Evolutionary conservation across 192 early-diverging fungal genomes (phyloP).

Genomic region (Rhizophagus clarus): DNA sequence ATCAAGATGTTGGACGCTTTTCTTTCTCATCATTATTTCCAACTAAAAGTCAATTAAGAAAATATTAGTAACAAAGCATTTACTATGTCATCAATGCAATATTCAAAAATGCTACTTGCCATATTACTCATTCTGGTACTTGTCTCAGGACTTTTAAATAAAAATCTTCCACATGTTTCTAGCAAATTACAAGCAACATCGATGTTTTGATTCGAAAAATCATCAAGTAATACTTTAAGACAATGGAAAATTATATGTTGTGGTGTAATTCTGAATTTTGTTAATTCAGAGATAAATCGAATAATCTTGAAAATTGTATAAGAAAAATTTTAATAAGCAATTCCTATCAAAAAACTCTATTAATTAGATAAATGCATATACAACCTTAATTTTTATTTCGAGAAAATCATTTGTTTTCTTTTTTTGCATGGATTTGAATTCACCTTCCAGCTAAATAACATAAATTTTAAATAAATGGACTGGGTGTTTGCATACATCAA

Average conservation of each 20-base stretch:
- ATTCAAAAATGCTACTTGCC: conserved; percentile 39
- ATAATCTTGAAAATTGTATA: conserved; percentile 57
- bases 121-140: conserved; percentile 66
- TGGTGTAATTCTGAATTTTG: conserved; percentile 90
- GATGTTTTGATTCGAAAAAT: conserved; percentile 82
- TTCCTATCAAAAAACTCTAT: not conserved
- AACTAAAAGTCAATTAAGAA: conserved; percentile 44
- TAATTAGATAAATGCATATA: not conserved
- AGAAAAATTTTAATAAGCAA: not conserved
- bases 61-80: not conserved
- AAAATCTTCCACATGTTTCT: conserved; percentile 88
- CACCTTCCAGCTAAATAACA: conserved; percentile 59
- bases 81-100: no score
- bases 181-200: conserved; percentile 83
- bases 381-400: conserved; percentile 76
- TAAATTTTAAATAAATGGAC: conserved; percentile 16
- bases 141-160: conserved; percentile 79
- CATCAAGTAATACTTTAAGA: conserved; percentile 83
- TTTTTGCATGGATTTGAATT: conserved; percentile 73
- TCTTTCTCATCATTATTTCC: conserved; percentile 92
- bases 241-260: conserved; percentile 81
- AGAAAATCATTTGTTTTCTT: conserved; percentile 71
- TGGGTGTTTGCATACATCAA: not conserved
- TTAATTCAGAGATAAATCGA: conserved; percentile 87
- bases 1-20: conserved; percentile 82